Base-by-base conservation (phyloP, 306 rosid species). In the Betula pendula region DNA sequence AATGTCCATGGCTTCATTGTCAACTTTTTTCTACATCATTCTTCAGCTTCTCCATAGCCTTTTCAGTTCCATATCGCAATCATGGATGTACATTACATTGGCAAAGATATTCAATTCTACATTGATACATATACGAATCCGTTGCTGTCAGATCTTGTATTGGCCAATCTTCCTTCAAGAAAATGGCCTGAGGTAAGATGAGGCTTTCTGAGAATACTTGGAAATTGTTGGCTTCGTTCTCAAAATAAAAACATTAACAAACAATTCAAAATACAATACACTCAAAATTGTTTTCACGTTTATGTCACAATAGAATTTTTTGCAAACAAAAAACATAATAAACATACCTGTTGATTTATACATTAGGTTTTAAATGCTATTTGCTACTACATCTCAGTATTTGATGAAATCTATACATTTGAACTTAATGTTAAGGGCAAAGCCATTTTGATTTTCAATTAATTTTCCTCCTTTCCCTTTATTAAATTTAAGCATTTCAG, bases 161-260 rank as follows among this genome's bases (percentile, higher is more conserved):
- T 95, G 98, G 97, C 97, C 97, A 73, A 79, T 95, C 77, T 84
- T 85, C 77, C 97, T 95, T 81, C 97, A 79, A 81, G 88, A 88
- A 77, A 88, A 77, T 74, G 92, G 90, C 75, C 83, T 68, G 70
- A 86, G 98, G 98, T 95, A 90, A 80, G 75, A 65, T 62, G 62
- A 48, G 78, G 20, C 68, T 83, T 51, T 74, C 0, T 35, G 69
- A 68, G 59, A 60, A 24, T 62, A 22, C 42, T 49, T 53, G 27
- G 71, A 33, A 49, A 24, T 51, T 70, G 74, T 68, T 72, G 42
- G 80, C 42, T 38, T 38, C 42, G 6, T 38, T 35, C 40, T 35
- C 40, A 1, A 5, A 38, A 38, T 8, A 38, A 38, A 35, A 38
- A 38, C 42, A 6, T 38, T 5, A 38, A 38, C 42, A 6, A 38